Evolutionary conservation across 208 protist genomes (phyloP).

Genomic region (Leishmania major): DNA sequence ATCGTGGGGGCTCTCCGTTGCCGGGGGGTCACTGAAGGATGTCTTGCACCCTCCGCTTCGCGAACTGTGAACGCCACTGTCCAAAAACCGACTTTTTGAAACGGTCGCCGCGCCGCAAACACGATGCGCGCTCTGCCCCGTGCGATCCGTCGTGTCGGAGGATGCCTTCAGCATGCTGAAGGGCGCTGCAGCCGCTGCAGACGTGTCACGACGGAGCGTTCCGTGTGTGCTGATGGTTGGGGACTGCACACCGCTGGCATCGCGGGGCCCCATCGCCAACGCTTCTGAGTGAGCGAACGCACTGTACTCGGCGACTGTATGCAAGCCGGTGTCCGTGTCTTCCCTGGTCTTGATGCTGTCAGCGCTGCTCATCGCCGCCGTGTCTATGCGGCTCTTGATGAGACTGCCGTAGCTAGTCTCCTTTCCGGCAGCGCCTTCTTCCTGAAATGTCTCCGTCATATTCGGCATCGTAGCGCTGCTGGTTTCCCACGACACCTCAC

Average conservation of each 20-base stretch:
- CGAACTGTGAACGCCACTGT: background rate
- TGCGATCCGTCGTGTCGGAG: background rate
- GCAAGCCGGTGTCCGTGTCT: background rate
- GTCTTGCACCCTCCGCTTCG: background rate
- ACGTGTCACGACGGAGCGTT: background rate
- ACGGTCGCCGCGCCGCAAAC: background rate
- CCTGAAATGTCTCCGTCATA: background rate
- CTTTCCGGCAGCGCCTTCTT: background rate
- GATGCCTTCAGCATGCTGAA: background rate
- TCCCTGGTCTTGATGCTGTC: background rate
- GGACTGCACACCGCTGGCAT: background rate
- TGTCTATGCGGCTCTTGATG: constrained; percentile 2
- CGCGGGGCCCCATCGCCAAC: background rate
- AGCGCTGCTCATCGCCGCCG: background rate
- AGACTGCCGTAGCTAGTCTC: constrained; percentile 10
- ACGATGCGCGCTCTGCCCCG: background rate
- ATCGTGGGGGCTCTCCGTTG: background rate
- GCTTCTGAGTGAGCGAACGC: background rate
- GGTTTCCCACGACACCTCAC: background rate
- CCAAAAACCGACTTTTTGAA: no score
- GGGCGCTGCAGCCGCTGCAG: background rate
- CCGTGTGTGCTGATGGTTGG: no score
- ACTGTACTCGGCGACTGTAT: constrained; percentile 3
- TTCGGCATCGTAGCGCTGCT: background rate
- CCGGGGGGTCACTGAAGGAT: background rate